phyloP scores from a whole-genome alignment of 257 asterid genomes.

The Verbascum thapsus region DNA sequence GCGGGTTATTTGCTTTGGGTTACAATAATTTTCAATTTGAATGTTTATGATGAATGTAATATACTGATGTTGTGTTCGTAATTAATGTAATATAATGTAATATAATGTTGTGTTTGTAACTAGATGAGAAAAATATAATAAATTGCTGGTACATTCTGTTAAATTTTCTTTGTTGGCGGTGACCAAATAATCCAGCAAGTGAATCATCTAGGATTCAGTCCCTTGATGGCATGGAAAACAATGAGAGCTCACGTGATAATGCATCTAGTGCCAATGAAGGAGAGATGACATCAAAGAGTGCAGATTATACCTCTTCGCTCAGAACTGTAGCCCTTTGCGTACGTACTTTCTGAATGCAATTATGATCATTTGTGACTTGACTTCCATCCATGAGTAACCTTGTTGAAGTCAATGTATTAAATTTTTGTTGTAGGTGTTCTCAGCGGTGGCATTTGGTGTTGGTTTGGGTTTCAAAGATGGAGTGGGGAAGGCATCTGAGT shows the following conservation, averaged over 20 bases:
- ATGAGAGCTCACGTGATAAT: conserved; percentile 37
- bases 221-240: conserved; percentile 34
- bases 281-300: conserved; percentile 35
- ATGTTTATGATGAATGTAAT: not conserved
- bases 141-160: conserved; percentile 18
- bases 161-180: conserved; percentile 29
- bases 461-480: conserved; percentile 89
- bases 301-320: conserved; percentile 63
- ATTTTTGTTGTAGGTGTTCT: conserved; percentile 66
- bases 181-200: conserved; percentile 43
- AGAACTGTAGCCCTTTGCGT: conserved; percentile 86
- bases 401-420: conserved; percentile 56
- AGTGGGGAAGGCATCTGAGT: conserved; percentile 79
- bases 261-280: conserved; percentile 42
- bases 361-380: conserved; percentile 1
- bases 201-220: conserved; percentile 42
- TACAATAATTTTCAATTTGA: not conserved
- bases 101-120: not conserved
- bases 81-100: not conserved
- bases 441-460: conserved; percentile 91
- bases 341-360: conserved; percentile 37
- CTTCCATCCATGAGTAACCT: conserved; percentile 31
- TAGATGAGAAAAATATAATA: conserved; percentile 10
- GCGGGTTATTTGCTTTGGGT: conserved; percentile 4
- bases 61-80: too few species aligned